Evolutionary conservation across 2,329 filamentous ascomycete species (phyloP).

Genomic region (Pezicula neosporulosa): DNA sequence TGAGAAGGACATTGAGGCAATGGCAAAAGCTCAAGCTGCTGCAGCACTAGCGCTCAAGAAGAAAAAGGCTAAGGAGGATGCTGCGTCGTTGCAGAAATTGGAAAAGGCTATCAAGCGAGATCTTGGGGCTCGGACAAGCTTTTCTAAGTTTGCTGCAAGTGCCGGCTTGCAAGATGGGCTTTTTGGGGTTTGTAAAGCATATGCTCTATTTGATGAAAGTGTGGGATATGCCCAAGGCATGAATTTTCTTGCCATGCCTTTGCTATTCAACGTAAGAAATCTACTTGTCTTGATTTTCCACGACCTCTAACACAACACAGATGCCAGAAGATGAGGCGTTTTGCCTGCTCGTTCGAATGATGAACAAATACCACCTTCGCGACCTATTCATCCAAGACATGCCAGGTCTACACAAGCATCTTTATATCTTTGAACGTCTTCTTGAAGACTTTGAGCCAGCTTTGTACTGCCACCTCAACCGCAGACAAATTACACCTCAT

Average conservation of each 20-base stretch:
- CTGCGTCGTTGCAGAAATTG: conserved; percentile 69
- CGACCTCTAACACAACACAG: conserved; percentile 37
- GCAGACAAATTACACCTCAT: conserved; percentile 82
- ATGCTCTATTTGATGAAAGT: conserved; percentile 89
- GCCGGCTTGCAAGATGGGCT: conserved; percentile 89
- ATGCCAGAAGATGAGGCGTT: conserved; percentile 99
- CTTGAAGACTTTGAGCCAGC: conserved; percentile 93
- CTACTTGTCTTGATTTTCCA: neutral
- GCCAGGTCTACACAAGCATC: conserved; percentile 87
- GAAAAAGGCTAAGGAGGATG: conserved; percentile 76
- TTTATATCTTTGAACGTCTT: conserved; percentile 93
- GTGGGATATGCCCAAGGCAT: conserved; percentile 98
- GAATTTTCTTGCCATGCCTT: conserved; percentile 96
- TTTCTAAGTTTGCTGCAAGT: conserved; percentile 90
- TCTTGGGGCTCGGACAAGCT: conserved; percentile 88
- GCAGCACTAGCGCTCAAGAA: conserved; percentile 64
- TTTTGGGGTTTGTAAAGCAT: conserved; percentile 95
- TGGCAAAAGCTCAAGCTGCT: conserved; percentile 61
- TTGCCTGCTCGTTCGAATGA: conserved; percentile 84
- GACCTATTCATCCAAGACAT: conserved; percentile 95
- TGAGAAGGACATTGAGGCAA: conserved; percentile 61
- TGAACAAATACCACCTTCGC: conserved; percentile 93
- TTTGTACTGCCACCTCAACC: conserved; percentile 88
- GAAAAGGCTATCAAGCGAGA: conserved; percentile 92
- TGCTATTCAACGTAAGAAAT: conserved; percentile 79